phyloP scores from a whole-genome alignment of 2,329 filamentous ascomycete genomes.

The Ophiostoma perfectum region DNA sequence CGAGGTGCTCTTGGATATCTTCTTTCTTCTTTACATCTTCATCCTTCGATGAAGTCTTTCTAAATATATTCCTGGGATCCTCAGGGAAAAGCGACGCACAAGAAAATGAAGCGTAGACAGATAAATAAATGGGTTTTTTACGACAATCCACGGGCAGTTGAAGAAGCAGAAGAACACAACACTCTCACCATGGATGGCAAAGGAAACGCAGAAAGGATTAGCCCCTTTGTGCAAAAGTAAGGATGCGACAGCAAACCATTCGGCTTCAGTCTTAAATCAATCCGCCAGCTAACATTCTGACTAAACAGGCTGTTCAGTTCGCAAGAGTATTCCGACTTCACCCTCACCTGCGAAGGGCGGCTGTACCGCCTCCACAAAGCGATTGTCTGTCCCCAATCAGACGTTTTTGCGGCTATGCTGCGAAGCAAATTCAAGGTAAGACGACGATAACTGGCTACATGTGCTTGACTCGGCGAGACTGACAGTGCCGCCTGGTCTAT shows the following conservation, averaged over 20 bases:
- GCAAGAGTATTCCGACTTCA: constrained; percentile 14
- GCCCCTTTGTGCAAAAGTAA: neutral
- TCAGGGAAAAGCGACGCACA: too few relatives aligned
- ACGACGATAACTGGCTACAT: neutral
- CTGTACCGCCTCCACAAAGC: constrained; percentile 11
- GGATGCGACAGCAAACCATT: neutral
- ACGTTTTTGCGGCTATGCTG: constrained; percentile 12
- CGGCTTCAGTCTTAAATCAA: neutral
- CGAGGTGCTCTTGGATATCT: neutral
- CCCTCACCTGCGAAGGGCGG: neutral
- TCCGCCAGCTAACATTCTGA: too few relatives aligned
- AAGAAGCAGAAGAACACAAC: too few relatives aligned
- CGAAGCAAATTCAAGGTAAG: constrained; percentile 11
- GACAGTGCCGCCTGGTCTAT: neutral
- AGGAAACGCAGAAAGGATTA: too few relatives aligned
- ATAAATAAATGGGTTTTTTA: too few relatives aligned
- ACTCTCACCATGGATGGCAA: too few relatives aligned
- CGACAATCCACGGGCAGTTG: too few relatives aligned
- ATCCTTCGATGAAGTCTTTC: too few relatives aligned
- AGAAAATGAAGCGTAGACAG: too few relatives aligned
- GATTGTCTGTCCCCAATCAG: constrained; percentile 14
- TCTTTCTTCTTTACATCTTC: too few relatives aligned
- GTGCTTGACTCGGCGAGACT: neutral
- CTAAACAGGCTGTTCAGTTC: neutral
- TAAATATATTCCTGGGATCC: too few relatives aligned